phyloP scores from a whole-genome alignment of 179 eudicot genomes.

The Sideroxylon spinosum region DNA sequence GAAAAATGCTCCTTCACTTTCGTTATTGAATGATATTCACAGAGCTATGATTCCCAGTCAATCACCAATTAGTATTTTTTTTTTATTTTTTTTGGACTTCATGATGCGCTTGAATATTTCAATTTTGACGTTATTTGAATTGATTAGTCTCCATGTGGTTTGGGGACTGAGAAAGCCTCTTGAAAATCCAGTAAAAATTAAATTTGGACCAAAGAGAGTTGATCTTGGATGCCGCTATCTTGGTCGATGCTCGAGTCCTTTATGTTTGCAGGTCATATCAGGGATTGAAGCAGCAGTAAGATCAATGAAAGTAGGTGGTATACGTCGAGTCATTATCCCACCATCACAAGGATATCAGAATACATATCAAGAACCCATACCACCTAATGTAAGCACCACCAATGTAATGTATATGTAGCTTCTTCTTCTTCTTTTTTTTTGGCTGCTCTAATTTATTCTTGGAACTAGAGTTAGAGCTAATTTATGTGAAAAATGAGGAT shows the following conservation, averaged over 20 bases:
- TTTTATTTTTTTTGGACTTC: no score
- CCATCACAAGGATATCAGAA: conserved; percentile 91
- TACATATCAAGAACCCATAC: conserved; percentile 76
- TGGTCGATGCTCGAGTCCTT: neutral
- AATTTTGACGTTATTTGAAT: no score
- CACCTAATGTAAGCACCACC: conserved; percentile 61
- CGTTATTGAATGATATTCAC: no score
- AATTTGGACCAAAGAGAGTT: no score
- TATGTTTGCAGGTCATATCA: conserved; percentile 53
- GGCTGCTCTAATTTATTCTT: neutral
- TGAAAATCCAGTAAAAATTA: no score
- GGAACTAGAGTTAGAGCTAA: neutral
- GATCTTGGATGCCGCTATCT: no score
- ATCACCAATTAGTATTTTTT: no score
- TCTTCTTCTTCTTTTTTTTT: neutral
- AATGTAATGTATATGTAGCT: neutral
- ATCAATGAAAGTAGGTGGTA: conserved; percentile 76
- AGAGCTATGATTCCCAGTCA: no score
- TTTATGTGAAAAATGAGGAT: neutral
- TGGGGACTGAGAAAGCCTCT: no score
- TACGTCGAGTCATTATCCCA: conserved; percentile 76
- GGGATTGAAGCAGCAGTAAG: conserved; percentile 76
- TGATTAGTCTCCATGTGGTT: no score
- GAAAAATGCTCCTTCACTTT: no score
- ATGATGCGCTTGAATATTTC: no score